Base-by-base conservation (phyloP, 164 flowering plant genomes). In the Litsea cubeba region DNA sequence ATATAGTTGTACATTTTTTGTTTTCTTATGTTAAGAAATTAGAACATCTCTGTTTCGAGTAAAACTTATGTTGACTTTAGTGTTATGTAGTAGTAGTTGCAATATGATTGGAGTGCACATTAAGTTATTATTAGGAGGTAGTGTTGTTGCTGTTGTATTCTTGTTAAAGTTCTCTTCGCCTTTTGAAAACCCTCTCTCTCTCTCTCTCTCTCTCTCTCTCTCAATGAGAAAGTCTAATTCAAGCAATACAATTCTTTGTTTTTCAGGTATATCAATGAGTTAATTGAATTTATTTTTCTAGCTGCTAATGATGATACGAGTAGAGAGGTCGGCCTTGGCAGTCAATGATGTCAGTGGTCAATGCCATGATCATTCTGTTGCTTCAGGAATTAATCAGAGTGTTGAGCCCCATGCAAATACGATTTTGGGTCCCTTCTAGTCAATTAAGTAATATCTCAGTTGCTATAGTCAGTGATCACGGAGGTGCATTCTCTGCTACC, bases 221-320 rank as follows among this genome's bases (percentile, higher is more conserved):
- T 18, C 5, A 28, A 17, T 28, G 46, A 17, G 28, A 24, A 63
- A 23, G 28, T 66, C 69, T 18, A 66, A 25, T 40, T 28, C 18
- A 12, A 66, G 28, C 49, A 28, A 66, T 25, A 1, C 40, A 12
- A 15, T 60, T 71, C 54, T 54, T 72, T 65, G 74, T 25, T 78
- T 71, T 75, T 22, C 90, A 96, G 99, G 87, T 91, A 83, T 78
- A 84, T 94, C 71, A 96, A 96, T 79, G 93, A 96, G 85, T 73
- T 94, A 82, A 84, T 96, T 79, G 98, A 91, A 76, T 79, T 67
- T 69, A 71, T 96, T 70, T 73, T 90, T 32, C 87, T 90, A 77
- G 79, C 85, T 51, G 60, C 72, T 22, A 83, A 84, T 51, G 90
- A 86, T 70, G 82, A 71, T 62, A 74, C 72, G 32, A 63, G 49